phyloP scores from a whole-genome alignment of 2,329 filamentous ascomycete genomes.

The Verticillium zaregamsianum region DNA sequence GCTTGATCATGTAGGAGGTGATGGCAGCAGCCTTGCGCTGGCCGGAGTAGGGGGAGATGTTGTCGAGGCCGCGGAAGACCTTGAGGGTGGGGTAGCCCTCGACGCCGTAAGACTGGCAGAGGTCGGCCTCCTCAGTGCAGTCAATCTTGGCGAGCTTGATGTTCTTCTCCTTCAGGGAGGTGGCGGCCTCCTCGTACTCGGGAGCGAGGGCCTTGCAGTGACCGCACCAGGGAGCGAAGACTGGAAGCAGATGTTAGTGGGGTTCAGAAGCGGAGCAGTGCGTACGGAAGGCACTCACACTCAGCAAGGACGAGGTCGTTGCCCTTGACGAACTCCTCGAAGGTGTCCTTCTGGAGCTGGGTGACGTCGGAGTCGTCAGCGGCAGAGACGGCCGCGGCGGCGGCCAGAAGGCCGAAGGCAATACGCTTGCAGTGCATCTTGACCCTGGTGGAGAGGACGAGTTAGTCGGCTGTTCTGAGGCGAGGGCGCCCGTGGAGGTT shows the following conservation, averaged over 20 bases:
- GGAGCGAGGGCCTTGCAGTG: constrained; percentile 98
- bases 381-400: constrained; percentile 54
- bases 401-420: constrained; percentile 50
- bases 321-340: constrained; percentile 78
- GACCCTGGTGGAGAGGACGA: constrained; percentile 10
- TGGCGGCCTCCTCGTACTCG: constrained; percentile 85
- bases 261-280: background rate
- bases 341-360: constrained; percentile 80
- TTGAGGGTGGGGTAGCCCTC: constrained; percentile 99
- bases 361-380: constrained; percentile 73
- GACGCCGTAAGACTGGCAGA: constrained; percentile 86
- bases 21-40: constrained; percentile 80
- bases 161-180: constrained; percentile 80
- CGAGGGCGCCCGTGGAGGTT: background rate
- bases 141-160: constrained; percentile 85
- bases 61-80: constrained; percentile 91
- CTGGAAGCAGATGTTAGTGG: constrained; percentile 33
- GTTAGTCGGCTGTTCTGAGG: background rate
- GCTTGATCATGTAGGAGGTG: constrained; percentile 94
- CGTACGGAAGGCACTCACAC: constrained; percentile 57
- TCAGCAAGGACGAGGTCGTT: constrained; percentile 91
- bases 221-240: constrained; percentile 95
- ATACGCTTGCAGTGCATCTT: constrained; percentile 48
- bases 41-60: constrained; percentile 77
- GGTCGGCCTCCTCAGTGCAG: constrained; percentile 89